Conservation (phyloP, 192 early-diverging fungal genomes). For the Kickxella alabastrina region DNA sequence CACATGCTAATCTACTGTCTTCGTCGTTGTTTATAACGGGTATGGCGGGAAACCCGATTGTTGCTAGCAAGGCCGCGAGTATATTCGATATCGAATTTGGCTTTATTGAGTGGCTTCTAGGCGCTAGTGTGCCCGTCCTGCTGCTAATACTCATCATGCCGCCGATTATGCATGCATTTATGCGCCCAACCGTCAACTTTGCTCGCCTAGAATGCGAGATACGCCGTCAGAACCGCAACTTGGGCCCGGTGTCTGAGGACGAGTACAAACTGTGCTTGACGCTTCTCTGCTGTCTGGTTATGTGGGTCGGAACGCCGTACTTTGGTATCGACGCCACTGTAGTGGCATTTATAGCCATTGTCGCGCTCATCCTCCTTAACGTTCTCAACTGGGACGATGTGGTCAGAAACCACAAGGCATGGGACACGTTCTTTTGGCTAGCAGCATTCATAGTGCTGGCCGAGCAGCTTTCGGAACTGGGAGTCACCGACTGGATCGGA, state of each 20-base stretch:
- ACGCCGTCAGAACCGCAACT: conserved; percentile 9
- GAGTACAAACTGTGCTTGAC: conserved; percentile 54
- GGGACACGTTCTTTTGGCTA: conserved; percentile 83
- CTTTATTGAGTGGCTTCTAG: conserved; percentile 61
- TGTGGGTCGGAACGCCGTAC: conserved; percentile 61
- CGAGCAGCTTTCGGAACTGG: conserved; percentile 65
- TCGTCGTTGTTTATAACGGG: conserved; percentile 73
- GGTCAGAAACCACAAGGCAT: conserved; percentile 62
- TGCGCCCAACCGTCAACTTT: conserved; percentile 34
- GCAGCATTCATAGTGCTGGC: conserved; percentile 74
- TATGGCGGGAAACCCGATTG: conserved; percentile 72
- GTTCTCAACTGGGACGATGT: conserved; percentile 67
- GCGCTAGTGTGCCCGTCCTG: conserved; percentile 54
- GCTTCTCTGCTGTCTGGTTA: conserved; percentile 51
- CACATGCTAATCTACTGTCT: conserved; percentile 66
- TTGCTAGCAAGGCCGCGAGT: conserved; percentile 55
- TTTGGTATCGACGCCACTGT: conserved; percentile 63
- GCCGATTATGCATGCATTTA: conserved; percentile 19
- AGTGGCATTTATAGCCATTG: conserved; percentile 64
- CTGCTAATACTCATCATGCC: conserved; percentile 34
- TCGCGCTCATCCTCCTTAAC: conserved; percentile 54
- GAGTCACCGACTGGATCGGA: conserved; percentile 66
- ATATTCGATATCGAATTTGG: conserved; percentile 65
- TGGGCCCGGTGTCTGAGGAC: conserved; percentile 21
- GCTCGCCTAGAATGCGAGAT: conserved; percentile 21